Evolutionary conservation across 2,329 filamentous ascomycete genomes (phyloP).

Genomic region (Penicillium sp.): DNA sequence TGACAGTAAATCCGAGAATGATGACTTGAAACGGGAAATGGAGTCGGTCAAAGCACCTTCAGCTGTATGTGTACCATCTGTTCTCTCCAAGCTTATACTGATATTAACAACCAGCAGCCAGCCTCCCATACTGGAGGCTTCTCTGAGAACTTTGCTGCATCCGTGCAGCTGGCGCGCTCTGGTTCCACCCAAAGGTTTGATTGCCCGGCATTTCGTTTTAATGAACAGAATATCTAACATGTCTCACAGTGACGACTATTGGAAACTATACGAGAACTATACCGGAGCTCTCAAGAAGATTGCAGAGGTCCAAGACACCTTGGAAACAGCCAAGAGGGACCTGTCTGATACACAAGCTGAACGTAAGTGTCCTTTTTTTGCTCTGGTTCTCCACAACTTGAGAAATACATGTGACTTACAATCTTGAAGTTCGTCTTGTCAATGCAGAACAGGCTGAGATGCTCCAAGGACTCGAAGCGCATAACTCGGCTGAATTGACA

Average conservation of each 20-base stretch:
- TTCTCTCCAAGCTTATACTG: background rate
- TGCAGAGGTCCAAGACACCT: conserved; percentile 31
- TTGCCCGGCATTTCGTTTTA: background rate
- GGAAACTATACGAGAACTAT: conserved; percentile 36
- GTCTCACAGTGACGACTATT: conserved; percentile 32
- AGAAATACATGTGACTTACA: conserved; percentile 16
- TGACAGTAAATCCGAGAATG: conserved; percentile 35
- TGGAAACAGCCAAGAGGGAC: conserved; percentile 30
- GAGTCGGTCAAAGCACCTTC: conserved; percentile 26
- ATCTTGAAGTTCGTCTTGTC: conserved; percentile 26
- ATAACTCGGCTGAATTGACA: conserved; percentile 27
- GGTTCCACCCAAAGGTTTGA: conserved; percentile 33
- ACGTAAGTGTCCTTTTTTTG: conserved; percentile 20
- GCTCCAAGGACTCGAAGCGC: conserved; percentile 31
- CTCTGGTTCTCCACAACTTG: background rate
- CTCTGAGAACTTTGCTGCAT: conserved; percentile 28
- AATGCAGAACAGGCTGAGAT: conserved; percentile 34
- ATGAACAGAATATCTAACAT: conserved; percentile 10
- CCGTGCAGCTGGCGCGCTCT: conserved; percentile 27
- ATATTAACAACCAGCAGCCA: conserved; percentile 18
- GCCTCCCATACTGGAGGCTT: conserved; percentile 26
- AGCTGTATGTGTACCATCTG: conserved; percentile 10
- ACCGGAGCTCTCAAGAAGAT: conserved; percentile 31
- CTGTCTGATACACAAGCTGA: conserved; percentile 32
- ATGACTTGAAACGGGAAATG: conserved; percentile 33